These are phyloP conservation scores for Cylindrotheca fusiformis DNA, from an alignment of 108 stramenopile genomes.

Conservation along the genomic window DNA sequence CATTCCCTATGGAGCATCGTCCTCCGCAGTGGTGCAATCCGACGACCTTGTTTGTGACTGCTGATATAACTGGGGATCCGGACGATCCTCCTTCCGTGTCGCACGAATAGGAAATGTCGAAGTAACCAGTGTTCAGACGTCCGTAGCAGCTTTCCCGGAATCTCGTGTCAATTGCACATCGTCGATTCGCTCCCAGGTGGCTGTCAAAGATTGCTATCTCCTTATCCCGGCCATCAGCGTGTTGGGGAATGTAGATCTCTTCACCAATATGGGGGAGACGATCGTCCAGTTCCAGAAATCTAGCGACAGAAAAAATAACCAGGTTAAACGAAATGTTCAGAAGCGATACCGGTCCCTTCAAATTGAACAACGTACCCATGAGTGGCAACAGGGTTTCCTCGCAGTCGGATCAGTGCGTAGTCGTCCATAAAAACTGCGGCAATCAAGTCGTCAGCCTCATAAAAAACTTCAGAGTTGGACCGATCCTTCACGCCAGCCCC, in stretches of 20 bases:
- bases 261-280: not conserved
- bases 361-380: not conserved
- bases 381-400: not conserved
- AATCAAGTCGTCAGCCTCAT: not conserved
- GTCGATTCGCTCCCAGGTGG: not conserved
- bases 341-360: not conserved
- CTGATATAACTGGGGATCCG: slow-evolving; percentile 10
- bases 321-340: not conserved
- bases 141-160: not conserved
- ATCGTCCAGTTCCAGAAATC: not conserved
- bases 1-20: slow-evolving; percentile 2
- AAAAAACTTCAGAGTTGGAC: not conserved
- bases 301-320: not conserved
- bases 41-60: slow-evolving; percentile 14
- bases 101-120: slow-evolving; percentile 2
- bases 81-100: slow-evolving; percentile 22
- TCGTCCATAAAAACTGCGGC: not conserved
- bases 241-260: not conserved
- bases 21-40: slow-evolving; percentile 9
- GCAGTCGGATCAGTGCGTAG: not conserved
- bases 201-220: not conserved
- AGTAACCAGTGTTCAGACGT: not conserved
- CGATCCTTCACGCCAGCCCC: not conserved
- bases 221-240: not conserved
- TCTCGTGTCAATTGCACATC: not conserved